Conservation (phyloP, 371 early-diverging fungal species). For the Lichtheimia ramosa region DNA sequence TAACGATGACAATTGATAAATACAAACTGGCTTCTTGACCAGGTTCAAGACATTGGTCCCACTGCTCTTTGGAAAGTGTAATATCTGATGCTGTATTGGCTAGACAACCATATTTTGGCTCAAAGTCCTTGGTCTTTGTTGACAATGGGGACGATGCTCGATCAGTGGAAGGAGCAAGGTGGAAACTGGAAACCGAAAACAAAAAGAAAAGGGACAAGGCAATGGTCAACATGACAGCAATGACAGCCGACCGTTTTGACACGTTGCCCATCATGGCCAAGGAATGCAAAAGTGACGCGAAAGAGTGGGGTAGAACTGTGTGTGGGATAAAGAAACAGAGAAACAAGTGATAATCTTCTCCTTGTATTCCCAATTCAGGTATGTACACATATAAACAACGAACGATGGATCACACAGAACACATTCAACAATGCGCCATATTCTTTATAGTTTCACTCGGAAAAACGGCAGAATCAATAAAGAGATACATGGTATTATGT, state of each 20-base stretch:
- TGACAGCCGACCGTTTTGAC: slow-evolving; percentile 18
- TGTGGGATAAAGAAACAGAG: not conserved
- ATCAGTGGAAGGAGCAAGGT: slow-evolving; percentile 5
- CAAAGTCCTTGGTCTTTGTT: not conserved
- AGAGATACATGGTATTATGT: not conserved
- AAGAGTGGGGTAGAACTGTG: not conserved
- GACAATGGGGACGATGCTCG: not conserved
- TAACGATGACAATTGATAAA: slow-evolving; percentile 48
- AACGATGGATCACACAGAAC: too few species aligned
- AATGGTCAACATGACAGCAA: slow-evolving; percentile 14
- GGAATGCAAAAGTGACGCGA: not conserved
- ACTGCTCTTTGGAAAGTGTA: slow-evolving; percentile 20
- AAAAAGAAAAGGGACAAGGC: slow-evolving; percentile 16
- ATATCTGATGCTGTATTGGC: slow-evolving; percentile 20
- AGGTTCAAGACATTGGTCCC: slow-evolving; percentile 29
- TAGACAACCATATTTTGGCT: slow-evolving; percentile 2
- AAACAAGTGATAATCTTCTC: not conserved
- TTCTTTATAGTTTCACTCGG: too few species aligned
- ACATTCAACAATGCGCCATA: too few species aligned
- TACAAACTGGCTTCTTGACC: slow-evolving; percentile 22
- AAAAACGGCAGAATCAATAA: too few species aligned
- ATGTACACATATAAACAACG: too few species aligned
- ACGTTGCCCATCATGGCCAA: slow-evolving; percentile 17
- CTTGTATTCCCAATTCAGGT: too few species aligned
- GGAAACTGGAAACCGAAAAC: slow-evolving; percentile 13